phyloP scores from a whole-genome alignment of 306 rosid species.

The Begonia masoniana region DNA sequence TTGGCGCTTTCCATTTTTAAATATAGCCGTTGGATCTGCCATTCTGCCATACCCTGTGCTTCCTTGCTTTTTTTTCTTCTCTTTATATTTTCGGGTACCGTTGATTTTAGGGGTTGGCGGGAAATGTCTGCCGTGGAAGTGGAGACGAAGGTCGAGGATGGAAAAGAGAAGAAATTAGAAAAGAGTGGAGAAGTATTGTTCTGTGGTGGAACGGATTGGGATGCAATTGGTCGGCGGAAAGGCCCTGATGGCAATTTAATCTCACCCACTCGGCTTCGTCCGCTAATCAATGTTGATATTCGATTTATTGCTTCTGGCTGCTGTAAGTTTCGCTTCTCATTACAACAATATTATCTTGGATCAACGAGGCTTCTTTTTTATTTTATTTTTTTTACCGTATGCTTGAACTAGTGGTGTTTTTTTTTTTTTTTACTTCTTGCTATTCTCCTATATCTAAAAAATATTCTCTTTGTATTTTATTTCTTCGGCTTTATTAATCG shows the following conservation, averaged over 20 bases:
- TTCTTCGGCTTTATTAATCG: too few relatives aligned
- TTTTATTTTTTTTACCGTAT: too few relatives aligned
- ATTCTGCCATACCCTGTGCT: slow-evolving; percentile 3
- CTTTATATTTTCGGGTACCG: slow-evolving; percentile 13
- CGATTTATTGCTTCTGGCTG: slow-evolving; percentile 83
- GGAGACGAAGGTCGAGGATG: slow-evolving; percentile 48
- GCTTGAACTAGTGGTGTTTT: too few relatives aligned
- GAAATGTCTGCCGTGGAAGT: slow-evolving; percentile 69
- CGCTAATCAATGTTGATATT: slow-evolving; percentile 60
- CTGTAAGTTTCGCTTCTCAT: slow-evolving; percentile 22
- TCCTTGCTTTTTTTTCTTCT: background rate
- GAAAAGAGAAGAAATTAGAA: slow-evolving; percentile 16
- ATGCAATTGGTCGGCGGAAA: slow-evolving; percentile 60
- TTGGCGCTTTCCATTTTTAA: slow-evolving; percentile 22
- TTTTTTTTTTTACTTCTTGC: too few relatives aligned
- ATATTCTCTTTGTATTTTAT: too few relatives aligned
- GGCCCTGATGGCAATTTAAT: slow-evolving; percentile 70
- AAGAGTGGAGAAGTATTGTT: slow-evolving; percentile 78
- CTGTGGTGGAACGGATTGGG: slow-evolving; percentile 94
- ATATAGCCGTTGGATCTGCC: slow-evolving; percentile 67
- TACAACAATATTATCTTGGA: background rate
- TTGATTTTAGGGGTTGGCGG: slow-evolving; percentile 31
- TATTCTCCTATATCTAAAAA: too few relatives aligned
- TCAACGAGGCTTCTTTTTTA: background rate
- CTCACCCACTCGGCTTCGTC: slow-evolving; percentile 86